phyloP scores from a whole-genome alignment of 495 filamentous ascomycete species.

The Bacidia gigantensis region DNA sequence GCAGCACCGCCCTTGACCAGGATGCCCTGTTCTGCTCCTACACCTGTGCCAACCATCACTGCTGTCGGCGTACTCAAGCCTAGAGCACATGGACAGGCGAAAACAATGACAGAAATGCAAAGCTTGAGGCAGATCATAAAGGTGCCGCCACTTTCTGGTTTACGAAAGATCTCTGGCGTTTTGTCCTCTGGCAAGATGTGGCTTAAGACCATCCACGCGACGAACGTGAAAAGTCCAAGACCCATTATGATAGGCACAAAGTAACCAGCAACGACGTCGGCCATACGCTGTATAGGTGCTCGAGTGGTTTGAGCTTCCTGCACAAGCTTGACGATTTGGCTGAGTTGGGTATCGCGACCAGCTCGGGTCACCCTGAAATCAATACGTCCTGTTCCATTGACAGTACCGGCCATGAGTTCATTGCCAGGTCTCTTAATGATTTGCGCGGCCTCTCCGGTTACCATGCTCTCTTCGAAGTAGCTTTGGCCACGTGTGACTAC shows the following conservation, averaged over 20 bases:
- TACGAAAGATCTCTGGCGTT: constrained; percentile 81
- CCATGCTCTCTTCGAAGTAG: constrained; percentile 96
- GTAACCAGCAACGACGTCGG: constrained; percentile 81
- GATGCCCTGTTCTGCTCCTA: constrained; percentile 94
- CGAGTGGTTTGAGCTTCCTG: constrained; percentile 91
- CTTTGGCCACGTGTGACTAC: constrained; percentile 76
- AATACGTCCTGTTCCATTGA: constrained; percentile 81
- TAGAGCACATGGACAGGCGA: constrained; percentile 92
- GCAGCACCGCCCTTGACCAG: constrained; percentile 92
- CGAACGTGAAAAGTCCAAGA: constrained; percentile 74
- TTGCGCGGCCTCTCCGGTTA: constrained; percentile 91
- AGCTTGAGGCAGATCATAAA: constrained; percentile 96
- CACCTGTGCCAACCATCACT: constrained; percentile 96
- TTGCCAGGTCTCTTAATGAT: constrained; percentile 75
- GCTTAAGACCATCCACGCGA: constrained; percentile 89
- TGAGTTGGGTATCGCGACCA: constrained; percentile 88
- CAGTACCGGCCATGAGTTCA: constrained; percentile 82
- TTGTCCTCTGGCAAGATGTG: constrained; percentile 52
- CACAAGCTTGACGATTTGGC: constrained; percentile 93
- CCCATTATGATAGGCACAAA: constrained; percentile 84
- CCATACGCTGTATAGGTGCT: constrained; percentile 88
- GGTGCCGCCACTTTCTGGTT: constrained; percentile 66
- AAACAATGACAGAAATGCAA: constrained; percentile 97
- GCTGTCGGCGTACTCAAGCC: constrained; percentile 91
- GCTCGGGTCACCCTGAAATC: constrained; percentile 91